A percentile compares a stretch with the other conserved stretches of the same genome.
Conservation (phyloP, 2,329 filamentous ascomycete species). For the Stemphylium beticola region DNA sequence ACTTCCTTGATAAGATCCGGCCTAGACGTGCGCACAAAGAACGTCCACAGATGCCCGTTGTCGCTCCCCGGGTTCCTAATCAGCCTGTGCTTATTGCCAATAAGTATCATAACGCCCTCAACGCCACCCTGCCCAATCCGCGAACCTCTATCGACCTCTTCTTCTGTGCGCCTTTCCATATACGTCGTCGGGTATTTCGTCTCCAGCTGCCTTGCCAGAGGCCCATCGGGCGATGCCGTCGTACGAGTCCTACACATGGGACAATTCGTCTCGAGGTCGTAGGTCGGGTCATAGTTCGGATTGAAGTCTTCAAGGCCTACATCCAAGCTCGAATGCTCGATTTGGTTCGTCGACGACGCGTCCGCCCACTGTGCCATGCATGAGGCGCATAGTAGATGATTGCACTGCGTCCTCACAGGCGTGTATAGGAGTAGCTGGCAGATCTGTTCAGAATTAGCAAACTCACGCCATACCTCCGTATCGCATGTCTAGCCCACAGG, state of each 20-base stretch:
- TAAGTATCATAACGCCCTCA: constrained; percentile 52
- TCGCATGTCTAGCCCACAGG: constrained; percentile 30
- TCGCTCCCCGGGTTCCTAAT: constrained; percentile 25
- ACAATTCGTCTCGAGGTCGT: constrained; percentile 51
- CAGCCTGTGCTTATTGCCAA: constrained; percentile 52
- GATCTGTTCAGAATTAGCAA: constrained; percentile 32
- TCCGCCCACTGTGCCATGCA: constrained; percentile 58
- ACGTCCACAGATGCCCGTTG: constrained; percentile 55
- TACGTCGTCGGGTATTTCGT: constrained; percentile 47
- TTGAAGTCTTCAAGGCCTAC: constrained; percentile 51
- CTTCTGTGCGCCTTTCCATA: constrained; percentile 45
- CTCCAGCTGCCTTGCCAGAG: constrained; percentile 36
- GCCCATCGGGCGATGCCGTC: constrained; percentile 38
- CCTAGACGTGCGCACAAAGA: constrained; percentile 54
- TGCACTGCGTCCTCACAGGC: constrained; percentile 53
- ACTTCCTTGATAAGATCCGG: constrained; percentile 55
- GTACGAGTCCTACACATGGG: constrained; percentile 56
- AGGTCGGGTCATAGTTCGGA: constrained; percentile 35
- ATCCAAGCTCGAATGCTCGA: constrained; percentile 47
- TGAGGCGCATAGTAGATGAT: constrained; percentile 52
- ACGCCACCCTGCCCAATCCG: constrained; percentile 34
- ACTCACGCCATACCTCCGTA: not conserved
- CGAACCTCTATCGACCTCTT: constrained; percentile 34
- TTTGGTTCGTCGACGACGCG: constrained; percentile 43
- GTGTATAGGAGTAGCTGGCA: constrained; percentile 53